These are phyloP conservation scores for Naganishia vaughanmartiniae DNA, from an alignment of 768 basidiomycete species.

Conservation along the genomic window DNA sequence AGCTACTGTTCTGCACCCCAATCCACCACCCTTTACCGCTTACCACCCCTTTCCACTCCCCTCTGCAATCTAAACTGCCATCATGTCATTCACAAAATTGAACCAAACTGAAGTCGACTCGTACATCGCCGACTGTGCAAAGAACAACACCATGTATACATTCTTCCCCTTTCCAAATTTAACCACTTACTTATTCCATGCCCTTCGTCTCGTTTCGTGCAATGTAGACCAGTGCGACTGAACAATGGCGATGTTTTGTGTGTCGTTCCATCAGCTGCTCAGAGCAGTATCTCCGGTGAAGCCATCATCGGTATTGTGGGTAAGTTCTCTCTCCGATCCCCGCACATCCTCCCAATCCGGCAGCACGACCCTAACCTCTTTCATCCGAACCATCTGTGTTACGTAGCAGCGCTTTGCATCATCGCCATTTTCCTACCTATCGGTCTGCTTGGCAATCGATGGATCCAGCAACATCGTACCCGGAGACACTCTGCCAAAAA, in stretches of 20 bases:
- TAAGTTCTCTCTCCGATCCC: not conserved
- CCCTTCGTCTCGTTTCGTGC: not conserved
- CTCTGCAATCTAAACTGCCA: not conserved
- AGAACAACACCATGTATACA: slow-evolving; percentile 6
- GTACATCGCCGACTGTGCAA: not conserved
- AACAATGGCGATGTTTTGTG: slow-evolving; percentile 6
- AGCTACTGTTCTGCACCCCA: not conserved
- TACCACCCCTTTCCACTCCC: slow-evolving; percentile 4
- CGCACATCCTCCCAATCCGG: no score
- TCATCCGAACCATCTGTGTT: not conserved
- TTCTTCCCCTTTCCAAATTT: not conserved
- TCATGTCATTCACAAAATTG: not conserved
- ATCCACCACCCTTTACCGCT: not conserved
- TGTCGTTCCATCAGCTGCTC: not conserved
- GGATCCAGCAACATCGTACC: not conserved
- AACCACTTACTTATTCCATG: not conserved
- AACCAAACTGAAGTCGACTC: not conserved
- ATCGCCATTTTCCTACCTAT: not conserved
- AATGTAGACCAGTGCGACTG: not conserved
- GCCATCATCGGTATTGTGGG: not conserved
- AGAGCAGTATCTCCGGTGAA: not conserved
- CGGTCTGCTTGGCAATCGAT: not conserved
- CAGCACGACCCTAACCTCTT: not conserved
- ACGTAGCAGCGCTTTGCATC: not conserved
- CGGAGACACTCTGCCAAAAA: not conserved